phyloP scores from a whole-genome alignment of 176 grass and related monocot species.

The Bonia amplexicaulis region DNA sequence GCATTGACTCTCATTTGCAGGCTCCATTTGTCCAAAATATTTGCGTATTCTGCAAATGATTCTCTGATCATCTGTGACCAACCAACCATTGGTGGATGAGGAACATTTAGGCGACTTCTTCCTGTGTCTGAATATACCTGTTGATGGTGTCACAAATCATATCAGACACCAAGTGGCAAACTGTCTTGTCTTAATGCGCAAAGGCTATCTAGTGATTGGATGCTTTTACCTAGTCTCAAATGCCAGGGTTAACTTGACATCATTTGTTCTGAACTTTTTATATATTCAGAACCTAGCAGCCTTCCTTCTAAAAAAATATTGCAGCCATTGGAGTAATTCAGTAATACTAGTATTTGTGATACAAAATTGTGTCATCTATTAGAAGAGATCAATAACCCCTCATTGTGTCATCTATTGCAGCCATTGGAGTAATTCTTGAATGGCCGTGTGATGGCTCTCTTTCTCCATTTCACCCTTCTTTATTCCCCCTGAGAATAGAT shows the following conservation, averaged over 20 bases:
- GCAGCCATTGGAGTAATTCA: background rate
- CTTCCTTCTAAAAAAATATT: background rate
- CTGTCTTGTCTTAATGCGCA: conserved; percentile 3
- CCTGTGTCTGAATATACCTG: background rate
- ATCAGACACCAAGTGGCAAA: conserved; percentile 1
- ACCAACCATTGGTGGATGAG: background rate
- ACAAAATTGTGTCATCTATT: background rate
- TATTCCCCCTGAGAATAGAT: background rate
- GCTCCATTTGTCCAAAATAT: conserved; percentile 13
- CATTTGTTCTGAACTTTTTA: background rate
- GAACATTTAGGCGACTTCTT: conserved; percentile 6
- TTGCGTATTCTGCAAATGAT: conserved; percentile 14
- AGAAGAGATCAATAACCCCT: background rate
- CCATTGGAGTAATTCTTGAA: too few relatives aligned
- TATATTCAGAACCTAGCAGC: background rate
- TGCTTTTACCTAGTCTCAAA: background rate
- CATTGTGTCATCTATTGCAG: too few relatives aligned
- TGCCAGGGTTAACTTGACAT: background rate
- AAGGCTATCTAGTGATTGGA: background rate
- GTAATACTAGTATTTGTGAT: background rate
- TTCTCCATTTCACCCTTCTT: background rate
- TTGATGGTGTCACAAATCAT: background rate
- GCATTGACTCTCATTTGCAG: conserved; percentile 29
- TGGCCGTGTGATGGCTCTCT: background rate
- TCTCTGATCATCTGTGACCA: background rate